Percentiles rank a stretch among this genome's conserved stretches.
Evolutionary conservation across 2,329 filamentous ascomycete genomes (phyloP).

Genomic region (Xylariales sp.): DNA sequence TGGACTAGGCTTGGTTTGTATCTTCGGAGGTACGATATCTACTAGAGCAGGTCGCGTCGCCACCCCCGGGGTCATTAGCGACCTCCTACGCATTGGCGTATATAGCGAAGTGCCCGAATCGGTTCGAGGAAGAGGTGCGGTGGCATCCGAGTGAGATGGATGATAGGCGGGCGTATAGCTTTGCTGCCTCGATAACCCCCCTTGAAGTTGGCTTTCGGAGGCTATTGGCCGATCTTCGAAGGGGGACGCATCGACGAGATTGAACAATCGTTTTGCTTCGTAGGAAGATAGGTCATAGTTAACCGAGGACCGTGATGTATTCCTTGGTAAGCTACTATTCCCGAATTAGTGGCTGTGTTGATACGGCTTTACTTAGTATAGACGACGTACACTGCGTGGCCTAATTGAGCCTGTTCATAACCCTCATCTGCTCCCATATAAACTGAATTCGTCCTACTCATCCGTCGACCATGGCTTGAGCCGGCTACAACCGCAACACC

Average conservation of each 20-base stretch:
- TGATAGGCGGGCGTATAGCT: slow-evolving; percentile 49
- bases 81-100: slow-evolving; percentile 50
- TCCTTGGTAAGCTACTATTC: slow-evolving; percentile 48
- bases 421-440: slow-evolving; percentile 42
- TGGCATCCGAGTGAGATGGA: slow-evolving; percentile 41
- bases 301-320: slow-evolving; percentile 54
- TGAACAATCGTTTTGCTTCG: slow-evolving; percentile 58
- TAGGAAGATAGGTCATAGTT: slow-evolving; percentile 59
- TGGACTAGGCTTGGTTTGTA: slow-evolving; percentile 40
- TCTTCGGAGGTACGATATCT: slow-evolving; percentile 28
- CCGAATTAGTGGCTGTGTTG: slow-evolving; percentile 32
- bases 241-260: slow-evolving; percentile 52
- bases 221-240: slow-evolving; percentile 50
- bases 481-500: slow-evolving; percentile 46
- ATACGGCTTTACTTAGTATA: not conserved
- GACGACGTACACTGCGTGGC: slow-evolving; percentile 26
- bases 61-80: slow-evolving; percentile 48
- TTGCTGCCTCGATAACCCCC: slow-evolving; percentile 53
- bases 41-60: slow-evolving; percentile 46
- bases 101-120: slow-evolving; percentile 57
- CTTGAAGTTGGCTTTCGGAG: slow-evolving; percentile 52
- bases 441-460: slow-evolving; percentile 51
- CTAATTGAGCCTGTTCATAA: slow-evolving; percentile 28
- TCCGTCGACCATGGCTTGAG: slow-evolving; percentile 39
- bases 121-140: slow-evolving; percentile 52